A percentile compares a stretch with the other conserved stretches of the same genome.
These are phyloP conservation scores for Heritiera fomes DNA, from an alignment of 345 rosid species.

Conservation along the genomic window DNA sequence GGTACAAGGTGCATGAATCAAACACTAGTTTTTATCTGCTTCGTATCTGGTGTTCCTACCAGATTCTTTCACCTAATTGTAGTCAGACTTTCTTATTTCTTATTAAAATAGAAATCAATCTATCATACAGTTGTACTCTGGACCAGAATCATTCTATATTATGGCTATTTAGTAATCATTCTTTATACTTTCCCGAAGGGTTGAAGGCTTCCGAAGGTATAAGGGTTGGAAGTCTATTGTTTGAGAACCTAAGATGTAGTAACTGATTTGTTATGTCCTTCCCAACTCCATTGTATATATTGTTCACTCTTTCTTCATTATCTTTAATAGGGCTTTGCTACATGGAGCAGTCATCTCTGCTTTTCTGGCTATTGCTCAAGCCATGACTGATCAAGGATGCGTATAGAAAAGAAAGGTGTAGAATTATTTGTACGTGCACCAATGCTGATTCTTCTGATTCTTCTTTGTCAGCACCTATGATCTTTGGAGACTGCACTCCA, in stretches of 20 bases:
- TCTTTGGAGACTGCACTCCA: constrained; percentile 2
- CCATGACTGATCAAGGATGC: constrained; percentile 99
- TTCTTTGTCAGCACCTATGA: background rate
- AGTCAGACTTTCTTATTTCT: background rate
- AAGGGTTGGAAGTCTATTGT: background rate
- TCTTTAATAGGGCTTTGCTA: constrained; percentile 66
- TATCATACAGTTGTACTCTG: background rate
- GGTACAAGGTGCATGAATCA: background rate
- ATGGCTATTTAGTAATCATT: background rate
- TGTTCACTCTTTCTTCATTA: background rate
- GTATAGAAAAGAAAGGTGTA: constrained; percentile 47
- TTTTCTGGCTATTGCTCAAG: constrained; percentile 91
- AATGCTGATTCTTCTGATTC: constrained; percentile 12
- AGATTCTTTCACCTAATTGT: background rate
- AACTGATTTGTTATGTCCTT: background rate
- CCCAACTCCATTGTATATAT: background rate
- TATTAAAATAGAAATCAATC: background rate
- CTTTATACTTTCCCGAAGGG: constrained; percentile 1
- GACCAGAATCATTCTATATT: background rate
- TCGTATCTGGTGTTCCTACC: background rate
- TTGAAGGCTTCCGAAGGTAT: background rate
- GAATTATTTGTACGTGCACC: constrained; percentile 7
- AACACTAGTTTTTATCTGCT: background rate
- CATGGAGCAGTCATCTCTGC: constrained; percentile 92
- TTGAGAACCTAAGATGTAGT: background rate